Evolutionary conservation across 495 filamentous ascomycete species (phyloP).

Genomic region (Staphylotrichum tortipilum): DNA sequence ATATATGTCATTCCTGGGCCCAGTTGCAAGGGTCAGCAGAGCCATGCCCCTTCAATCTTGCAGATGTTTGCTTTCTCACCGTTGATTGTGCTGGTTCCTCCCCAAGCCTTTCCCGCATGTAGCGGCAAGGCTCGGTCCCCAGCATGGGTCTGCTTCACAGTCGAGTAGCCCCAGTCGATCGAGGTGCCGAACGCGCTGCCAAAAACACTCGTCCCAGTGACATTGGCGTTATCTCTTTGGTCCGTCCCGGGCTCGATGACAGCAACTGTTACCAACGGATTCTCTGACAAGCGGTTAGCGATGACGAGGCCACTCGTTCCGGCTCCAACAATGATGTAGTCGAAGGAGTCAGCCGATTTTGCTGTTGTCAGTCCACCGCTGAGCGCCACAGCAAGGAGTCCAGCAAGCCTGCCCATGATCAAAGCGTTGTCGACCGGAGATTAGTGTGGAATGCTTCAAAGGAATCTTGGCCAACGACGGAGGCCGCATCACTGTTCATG

Average conservation of each 20-base stretch:
- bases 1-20: conserved; percentile 3
- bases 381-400: neutral
- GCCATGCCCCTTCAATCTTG: neutral
- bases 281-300: neutral
- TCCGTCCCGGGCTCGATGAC: conserved; percentile 1
- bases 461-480: too few relatives aligned
- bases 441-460: too few relatives aligned
- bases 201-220: neutral
- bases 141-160: neutral
- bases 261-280: neutral
- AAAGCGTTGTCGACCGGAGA: too few relatives aligned
- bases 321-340: neutral
- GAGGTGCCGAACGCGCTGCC: neutral
- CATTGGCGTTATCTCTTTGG: neutral
- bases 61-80: neutral
- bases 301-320: neutral
- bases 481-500: too few relatives aligned
- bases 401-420: too few relatives aligned
- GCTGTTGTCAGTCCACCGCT: neutral
- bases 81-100: conserved; percentile 1
- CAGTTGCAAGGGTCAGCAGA: neutral
- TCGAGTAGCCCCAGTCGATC: neutral
- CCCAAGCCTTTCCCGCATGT: neutral
- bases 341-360: neutral
- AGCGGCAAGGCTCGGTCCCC: neutral